These are phyloP conservation scores for Mycoemilia scoparia DNA, from an alignment of 192 early-diverging fungal genomes.

Conservation along the genomic window DNA sequence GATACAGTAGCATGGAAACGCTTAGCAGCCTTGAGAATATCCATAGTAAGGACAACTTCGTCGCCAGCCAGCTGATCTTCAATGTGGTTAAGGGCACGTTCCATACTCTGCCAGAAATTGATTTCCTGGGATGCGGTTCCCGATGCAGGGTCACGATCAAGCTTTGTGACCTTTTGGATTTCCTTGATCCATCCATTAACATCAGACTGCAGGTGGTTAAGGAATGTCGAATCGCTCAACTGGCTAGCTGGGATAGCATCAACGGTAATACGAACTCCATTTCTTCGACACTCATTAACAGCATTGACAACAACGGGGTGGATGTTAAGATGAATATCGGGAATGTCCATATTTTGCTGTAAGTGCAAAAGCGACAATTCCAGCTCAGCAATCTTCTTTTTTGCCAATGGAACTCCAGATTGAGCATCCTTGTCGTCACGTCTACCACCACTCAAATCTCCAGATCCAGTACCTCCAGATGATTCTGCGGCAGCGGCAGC, in stretches of 20 bases:
- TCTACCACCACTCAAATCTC: no score
- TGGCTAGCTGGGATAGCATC: constrained; percentile 53
- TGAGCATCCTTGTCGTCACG: constrained; percentile 42
- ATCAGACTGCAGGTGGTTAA: constrained; percentile 87
- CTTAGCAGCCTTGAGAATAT: constrained; percentile 89
- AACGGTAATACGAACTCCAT: constrained; percentile 42
- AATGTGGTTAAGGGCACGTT: constrained; percentile 76
- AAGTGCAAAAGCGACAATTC: constrained; percentile 85
- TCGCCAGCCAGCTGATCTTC: constrained; percentile 91
- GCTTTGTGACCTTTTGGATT: constrained; percentile 96
- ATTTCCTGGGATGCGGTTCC: constrained; percentile 95
- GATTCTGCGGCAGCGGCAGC: constrained; percentile 1
- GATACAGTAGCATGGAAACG: constrained; percentile 95
- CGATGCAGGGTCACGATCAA: constrained; percentile 75
- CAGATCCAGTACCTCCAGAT: constrained; percentile 29
- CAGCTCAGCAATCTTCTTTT: constrained; percentile 96
- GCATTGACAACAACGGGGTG: constrained; percentile 64
- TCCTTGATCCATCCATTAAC: constrained; percentile 99
- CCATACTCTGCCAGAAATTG: constrained; percentile 98
- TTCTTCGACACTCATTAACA: constrained; percentile 48
- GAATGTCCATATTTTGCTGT: constrained; percentile 98
- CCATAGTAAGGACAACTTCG: constrained; percentile 75
- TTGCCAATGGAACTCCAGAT: constrained; percentile 79
- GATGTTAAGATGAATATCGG: constrained; percentile 69
- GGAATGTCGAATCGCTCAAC: constrained; percentile 63